phyloP scores from a whole-genome alignment of 164 flowering plant species.

The Tetracentron sinense region DNA sequence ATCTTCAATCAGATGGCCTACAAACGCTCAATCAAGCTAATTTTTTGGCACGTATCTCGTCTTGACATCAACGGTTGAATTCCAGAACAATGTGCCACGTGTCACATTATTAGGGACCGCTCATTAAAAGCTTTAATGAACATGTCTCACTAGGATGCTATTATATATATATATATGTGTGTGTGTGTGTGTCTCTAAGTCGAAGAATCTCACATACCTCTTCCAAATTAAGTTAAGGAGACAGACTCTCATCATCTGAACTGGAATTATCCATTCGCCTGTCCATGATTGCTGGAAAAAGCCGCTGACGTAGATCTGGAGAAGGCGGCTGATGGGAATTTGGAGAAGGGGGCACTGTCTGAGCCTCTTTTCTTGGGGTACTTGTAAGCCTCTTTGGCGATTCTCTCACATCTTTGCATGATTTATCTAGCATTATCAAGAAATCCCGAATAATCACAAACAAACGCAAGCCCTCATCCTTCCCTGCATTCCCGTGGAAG shows the following conservation, averaged over 20 bases:
- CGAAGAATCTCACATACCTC: constrained; percentile 12
- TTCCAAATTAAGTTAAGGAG: constrained; percentile 18
- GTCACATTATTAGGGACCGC: no score
- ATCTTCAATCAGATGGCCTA: no score
- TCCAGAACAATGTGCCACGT: no score
- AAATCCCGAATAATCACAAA: constrained; percentile 56
- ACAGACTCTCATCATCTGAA: constrained; percentile 45
- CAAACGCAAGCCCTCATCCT: constrained; percentile 45
- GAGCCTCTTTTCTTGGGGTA: constrained; percentile 22
- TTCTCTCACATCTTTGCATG: constrained; percentile 47
- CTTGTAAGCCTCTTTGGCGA: constrained; percentile 17
- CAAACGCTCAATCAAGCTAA: no score
- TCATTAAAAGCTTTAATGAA: no score
- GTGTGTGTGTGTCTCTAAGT: background rate
- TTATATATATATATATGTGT: no score
- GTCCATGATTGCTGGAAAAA: constrained; percentile 56
- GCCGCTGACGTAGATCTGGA: constrained; percentile 25
- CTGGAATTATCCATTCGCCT: constrained; percentile 40
- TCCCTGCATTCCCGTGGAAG: constrained; percentile 51
- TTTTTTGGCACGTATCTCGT: no score
- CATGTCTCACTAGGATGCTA: no score
- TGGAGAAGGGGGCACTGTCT: constrained; percentile 17
- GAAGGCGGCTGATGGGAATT: constrained; percentile 18
- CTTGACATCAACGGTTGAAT: no score
- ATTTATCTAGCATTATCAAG: constrained; percentile 45